phyloP scores from a whole-genome alignment of 2,329 filamentous ascomycete species.

The Fusarium sp. region DNA sequence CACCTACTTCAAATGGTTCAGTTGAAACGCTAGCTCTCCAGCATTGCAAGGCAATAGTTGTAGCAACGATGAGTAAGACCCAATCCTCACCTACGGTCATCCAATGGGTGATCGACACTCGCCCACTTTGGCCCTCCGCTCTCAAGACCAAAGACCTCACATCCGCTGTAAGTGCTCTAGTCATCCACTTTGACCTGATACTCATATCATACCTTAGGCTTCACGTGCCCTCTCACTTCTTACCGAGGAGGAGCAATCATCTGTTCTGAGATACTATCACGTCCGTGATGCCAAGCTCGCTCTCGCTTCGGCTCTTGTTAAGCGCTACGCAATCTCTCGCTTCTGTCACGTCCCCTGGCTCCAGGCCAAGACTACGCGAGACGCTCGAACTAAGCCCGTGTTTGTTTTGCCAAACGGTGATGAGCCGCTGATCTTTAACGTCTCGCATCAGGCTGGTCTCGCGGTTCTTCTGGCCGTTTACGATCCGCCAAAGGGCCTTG shows the following conservation, averaged over 20 bases:
- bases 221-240: constrained; percentile 63
- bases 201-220: constrained; percentile 52
- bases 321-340: constrained; percentile 73
- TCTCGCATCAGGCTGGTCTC: constrained; percentile 80
- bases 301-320: constrained; percentile 76
- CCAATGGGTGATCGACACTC: constrained; percentile 71
- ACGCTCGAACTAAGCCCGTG: constrained; percentile 63
- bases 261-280: constrained; percentile 70
- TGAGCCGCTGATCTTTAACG: constrained; percentile 72
- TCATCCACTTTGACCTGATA: neutral
- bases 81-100: constrained; percentile 52
- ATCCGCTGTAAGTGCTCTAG: constrained; percentile 51
- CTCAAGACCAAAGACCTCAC: constrained; percentile 58
- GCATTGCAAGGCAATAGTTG: neutral
- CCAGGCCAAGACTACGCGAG: constrained; percentile 64
- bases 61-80: constrained; percentile 17
- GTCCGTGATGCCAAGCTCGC: constrained; percentile 78
- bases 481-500: constrained; percentile 43
- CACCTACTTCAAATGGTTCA: neutral
- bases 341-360: constrained; percentile 69
- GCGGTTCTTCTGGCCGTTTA: constrained; percentile 71
- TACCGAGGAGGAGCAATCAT: constrained; percentile 62
- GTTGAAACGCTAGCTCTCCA: neutral
- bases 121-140: constrained; percentile 64
- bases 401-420: constrained; percentile 59